Conservation (phyloP, 2,329 filamentous ascomycete species). For the Nemania sp. region DNA sequence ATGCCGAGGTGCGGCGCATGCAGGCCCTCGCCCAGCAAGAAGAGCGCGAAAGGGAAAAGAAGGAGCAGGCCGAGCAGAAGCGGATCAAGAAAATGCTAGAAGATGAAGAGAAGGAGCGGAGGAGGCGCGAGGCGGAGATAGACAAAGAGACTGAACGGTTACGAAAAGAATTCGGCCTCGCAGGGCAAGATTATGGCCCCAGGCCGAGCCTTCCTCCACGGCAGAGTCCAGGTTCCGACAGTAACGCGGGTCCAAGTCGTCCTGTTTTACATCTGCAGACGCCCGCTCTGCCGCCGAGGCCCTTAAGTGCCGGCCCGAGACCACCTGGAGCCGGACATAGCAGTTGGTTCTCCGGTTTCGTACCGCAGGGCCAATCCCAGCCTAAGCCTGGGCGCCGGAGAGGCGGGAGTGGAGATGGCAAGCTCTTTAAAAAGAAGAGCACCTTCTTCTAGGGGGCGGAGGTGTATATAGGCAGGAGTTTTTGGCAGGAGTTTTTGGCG, state of each 20-base stretch:
- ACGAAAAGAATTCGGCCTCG: conserved; percentile 67
- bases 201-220: conserved; percentile 43
- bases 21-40: conserved; percentile 59
- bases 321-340: conserved; percentile 33
- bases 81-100: conserved; percentile 69
- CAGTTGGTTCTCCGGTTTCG: conserved; percentile 39
- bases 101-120: conserved; percentile 66
- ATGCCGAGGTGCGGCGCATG: conserved; percentile 76
- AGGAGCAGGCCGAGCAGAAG: conserved; percentile 59
- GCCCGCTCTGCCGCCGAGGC: conserved; percentile 48
- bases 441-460: conserved; percentile 48
- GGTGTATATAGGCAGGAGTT: not conserved
- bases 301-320: conserved; percentile 52
- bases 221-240: conserved; percentile 31
- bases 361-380: conserved; percentile 50
- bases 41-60: conserved; percentile 59
- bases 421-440: conserved; percentile 53
- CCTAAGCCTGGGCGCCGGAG: conserved; percentile 46
- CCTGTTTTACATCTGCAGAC: conserved; percentile 38
- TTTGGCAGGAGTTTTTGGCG: not conserved
- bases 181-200: conserved; percentile 48
- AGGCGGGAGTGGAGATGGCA: conserved; percentile 42
- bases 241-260: conserved; percentile 17
- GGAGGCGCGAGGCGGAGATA: conserved; percentile 60
- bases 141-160: conserved; percentile 85